Percentiles rank a stretch among this genome's conserved stretches.
phyloP scores from a whole-genome alignment of 2,329 filamentous ascomycete genomes.

The Neodidymelliopsis sp. region DNA sequence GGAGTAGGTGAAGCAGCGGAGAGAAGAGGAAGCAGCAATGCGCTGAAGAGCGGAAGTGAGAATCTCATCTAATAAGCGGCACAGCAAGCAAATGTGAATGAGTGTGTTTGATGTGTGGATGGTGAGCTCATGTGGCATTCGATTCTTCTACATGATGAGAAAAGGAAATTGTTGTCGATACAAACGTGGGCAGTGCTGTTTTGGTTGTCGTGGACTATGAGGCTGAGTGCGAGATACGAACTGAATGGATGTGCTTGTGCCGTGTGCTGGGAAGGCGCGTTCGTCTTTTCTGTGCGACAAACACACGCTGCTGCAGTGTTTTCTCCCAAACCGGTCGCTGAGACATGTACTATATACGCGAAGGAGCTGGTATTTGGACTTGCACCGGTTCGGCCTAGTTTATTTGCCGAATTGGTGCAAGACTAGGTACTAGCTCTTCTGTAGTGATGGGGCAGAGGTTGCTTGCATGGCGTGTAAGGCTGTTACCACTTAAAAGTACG shows the following conservation, averaged over 20 bases:
- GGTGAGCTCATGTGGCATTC: background rate
- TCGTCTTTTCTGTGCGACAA: background rate
- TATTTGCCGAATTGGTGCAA: too few species aligned
- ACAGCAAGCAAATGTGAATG: conserved; percentile 11
- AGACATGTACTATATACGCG: background rate
- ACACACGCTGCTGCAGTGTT: background rate
- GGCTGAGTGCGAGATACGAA: conserved; percentile 21
- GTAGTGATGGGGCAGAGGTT: conserved; percentile 5
- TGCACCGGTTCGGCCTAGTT: too few species aligned
- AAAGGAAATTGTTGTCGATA: conserved; percentile 15
- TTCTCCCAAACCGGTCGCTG: background rate
- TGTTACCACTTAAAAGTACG: background rate
- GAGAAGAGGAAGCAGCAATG: conserved; percentile 21
- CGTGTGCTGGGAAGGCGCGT: conserved; percentile 1
- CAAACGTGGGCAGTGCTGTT: conserved; percentile 9
- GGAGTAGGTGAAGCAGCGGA: conserved; percentile 18
- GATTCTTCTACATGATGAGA: conserved; percentile 12
- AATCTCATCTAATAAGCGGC: conserved; percentile 20
- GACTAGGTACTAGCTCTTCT: too few species aligned
- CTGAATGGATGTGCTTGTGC: conserved; percentile 11
- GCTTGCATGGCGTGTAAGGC: conserved; percentile 12
- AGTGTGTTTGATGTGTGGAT: conserved; percentile 5
- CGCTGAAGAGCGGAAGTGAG: conserved; percentile 19
- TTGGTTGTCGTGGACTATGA: conserved; percentile 21
- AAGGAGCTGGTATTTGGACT: too few species aligned